Evolutionary conservation across 331 rosid genomes (phyloP), one percentile per base, ranked within the genome.

Genomic region (Quercus phellos): DNA sequence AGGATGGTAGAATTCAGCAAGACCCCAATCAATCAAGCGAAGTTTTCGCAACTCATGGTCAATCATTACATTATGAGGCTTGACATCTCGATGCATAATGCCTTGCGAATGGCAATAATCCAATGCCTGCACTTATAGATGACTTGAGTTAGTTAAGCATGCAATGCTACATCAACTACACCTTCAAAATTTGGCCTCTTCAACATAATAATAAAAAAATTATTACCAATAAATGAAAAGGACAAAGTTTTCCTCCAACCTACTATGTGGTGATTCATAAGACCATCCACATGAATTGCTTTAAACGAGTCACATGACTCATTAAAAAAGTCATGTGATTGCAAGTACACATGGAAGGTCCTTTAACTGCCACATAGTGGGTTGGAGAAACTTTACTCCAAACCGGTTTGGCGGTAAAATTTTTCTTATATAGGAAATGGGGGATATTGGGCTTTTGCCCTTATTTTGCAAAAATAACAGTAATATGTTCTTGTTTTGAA

Each of bases 21-120:
- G 98, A 80, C 98, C 98, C 98, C 98, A 93, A 76, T 93, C 98
- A 84, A 93, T 93, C 89, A 93, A 86, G 78, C 97, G 97, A 77
- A 93, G 98, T 87, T 93, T 94, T 21, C 95, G 86, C 84, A 93
- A 81, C 83, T 93, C 97, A 24, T 93, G 98, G 84, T 93, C 97
- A 76, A 93, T 93, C 96, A 93, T 94, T 74, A 94, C 97, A 84
- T 94, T 94, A 84, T 91, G 98, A 84, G 97, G 98, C 88, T 93
- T 93, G 58, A 93, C 98, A 86, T 93, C 98, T 80, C 98, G 87
- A 83, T 93, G 98, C 98, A 93, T 93, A 59, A 93, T 91, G 77
- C 98, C 97, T 87, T 93, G 98, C 51, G 98, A 93, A 79, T 93
- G 98, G 74, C 97, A 93, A 85, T 88, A 93, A 84, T 93, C 98